Evolutionary conservation across 345 rosid genomes (phyloP), one percentile per base, ranked within the genome.

Genomic region (Gossypium longicalyx): DNA sequence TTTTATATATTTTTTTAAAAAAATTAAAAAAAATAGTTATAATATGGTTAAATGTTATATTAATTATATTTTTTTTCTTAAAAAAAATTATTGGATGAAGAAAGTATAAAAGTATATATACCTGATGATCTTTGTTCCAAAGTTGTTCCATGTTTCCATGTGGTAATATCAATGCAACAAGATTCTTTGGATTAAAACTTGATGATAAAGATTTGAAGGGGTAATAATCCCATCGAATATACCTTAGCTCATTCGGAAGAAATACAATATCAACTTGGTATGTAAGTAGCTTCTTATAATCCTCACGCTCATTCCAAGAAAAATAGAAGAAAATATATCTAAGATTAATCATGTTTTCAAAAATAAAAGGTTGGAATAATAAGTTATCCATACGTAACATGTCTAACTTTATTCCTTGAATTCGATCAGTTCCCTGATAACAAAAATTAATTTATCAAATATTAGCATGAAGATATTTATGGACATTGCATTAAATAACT

Each of bases 271-370:
- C 54, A 1, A 0, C 0, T 51, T 5, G 12, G 4, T 13, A 2
- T 47, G 51, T 11, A 47, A 12, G 16, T 9, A 11, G 51, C n/a
- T 51, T 51, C 54, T 0, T 12, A 12, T 11, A 29, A 29, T 29
- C 0, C 34, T 29, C 4, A 3, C 0, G 0, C 34, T 29, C 34
- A 3, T 29, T 29, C 4, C 0, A 4, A 34, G 38, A 0, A 0
- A 0, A 34, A 34, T 34, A 0, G 0, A 34, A 7, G 63, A 68
- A 3, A 4, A 34, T 80, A 47, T 72, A 77, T 73, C 57, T 75
- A 57, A 82, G 83, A 77, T 79, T 73, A 29, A 16, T 4, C 83
- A 84, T 82, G 19, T 56, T 81, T 25, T 54, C 13, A 51, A 84
- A 84, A 1, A 72, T 78, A 8, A 2, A 47, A 47, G 51, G 51